Percentiles rank a stretch among this genome's conserved stretches.
Conservation (phyloP, 2,329 filamentous ascomycete genomes). For the Aspergillus fumigatiaffinis region DNA sequence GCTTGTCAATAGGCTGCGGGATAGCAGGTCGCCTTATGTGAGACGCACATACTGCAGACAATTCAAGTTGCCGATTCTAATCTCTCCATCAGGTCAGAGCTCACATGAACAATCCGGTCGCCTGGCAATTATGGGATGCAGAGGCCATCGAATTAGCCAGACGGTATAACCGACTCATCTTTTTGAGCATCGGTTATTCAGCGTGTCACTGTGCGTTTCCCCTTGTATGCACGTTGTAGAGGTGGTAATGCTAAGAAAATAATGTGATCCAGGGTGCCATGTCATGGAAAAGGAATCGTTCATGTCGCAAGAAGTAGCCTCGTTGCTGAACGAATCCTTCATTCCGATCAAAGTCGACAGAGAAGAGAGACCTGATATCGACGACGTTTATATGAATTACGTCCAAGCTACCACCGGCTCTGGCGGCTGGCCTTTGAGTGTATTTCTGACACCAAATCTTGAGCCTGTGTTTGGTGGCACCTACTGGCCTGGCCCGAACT, state of each 20-base stretch:
- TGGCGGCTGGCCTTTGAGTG: slow-evolving; percentile 91
- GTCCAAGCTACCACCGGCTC: slow-evolving; percentile 86
- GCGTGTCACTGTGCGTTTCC: slow-evolving; percentile 80
- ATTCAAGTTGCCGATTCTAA: slow-evolving; percentile 6
- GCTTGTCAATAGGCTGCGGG: slow-evolving; percentile 54
- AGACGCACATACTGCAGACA: slow-evolving; percentile 21
- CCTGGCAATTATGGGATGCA: slow-evolving; percentile 85
- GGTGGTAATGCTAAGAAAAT: slow-evolving; percentile 4
- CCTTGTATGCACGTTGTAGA: not conserved
- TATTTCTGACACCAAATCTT: slow-evolving; percentile 91
- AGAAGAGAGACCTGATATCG: slow-evolving; percentile 89
- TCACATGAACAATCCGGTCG: slow-evolving; percentile 76
- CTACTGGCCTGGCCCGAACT: slow-evolving; percentile 83
- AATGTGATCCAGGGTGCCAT: slow-evolving; percentile 62
- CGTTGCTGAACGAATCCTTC: slow-evolving; percentile 79
- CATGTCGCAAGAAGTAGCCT: slow-evolving; percentile 73
- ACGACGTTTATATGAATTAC: slow-evolving; percentile 98
- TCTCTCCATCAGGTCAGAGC: slow-evolving; percentile 54
- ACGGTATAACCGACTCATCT: slow-evolving; percentile 80
- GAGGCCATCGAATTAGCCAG: slow-evolving; percentile 73
- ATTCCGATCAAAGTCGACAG: slow-evolving; percentile 90
- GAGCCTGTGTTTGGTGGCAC: slow-evolving; percentile 95
- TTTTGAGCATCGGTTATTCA: slow-evolving; percentile 90
- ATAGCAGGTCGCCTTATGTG: slow-evolving; percentile 66
- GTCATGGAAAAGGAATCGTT: slow-evolving; percentile 94